phyloP scores from a whole-genome alignment of 345 rosid species.

The Zanthoxylum bungeanum region DNA sequence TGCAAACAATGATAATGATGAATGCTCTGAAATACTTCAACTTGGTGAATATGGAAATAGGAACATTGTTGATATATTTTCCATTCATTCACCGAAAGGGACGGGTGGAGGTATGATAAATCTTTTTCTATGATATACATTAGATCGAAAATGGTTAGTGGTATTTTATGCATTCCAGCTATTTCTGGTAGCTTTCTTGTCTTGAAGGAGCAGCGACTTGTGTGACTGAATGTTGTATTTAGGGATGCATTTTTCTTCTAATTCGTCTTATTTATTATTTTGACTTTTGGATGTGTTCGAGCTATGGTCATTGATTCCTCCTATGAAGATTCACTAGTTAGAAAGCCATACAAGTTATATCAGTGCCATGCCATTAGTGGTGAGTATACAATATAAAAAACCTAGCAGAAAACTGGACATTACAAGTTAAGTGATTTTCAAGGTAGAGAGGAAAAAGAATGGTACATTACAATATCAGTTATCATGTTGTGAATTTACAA shows the following conservation, averaged over 20 bases:
- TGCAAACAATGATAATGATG: conserved; percentile 33
- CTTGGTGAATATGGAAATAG: conserved; percentile 40
- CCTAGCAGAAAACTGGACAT: neutral
- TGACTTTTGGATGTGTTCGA: neutral
- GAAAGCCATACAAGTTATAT: neutral
- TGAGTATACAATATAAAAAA: neutral
- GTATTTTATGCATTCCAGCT: neutral
- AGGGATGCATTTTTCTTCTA: neutral
- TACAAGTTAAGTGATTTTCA: neutral
- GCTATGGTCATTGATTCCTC: neutral
- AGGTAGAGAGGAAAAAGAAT: neutral
- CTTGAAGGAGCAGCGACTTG: neutral
- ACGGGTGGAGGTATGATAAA: conserved; percentile 39
- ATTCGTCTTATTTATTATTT: neutral
- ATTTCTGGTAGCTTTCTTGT: neutral
- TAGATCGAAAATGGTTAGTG: neutral
- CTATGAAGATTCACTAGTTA: neutral
- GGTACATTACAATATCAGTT: neutral
- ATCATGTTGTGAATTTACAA: neutral
- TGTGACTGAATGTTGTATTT: neutral
- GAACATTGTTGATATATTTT: conserved; percentile 78
- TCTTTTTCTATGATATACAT: conserved; percentile 1
- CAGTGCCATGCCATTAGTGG: neutral
- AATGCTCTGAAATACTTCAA: conserved; percentile 37
- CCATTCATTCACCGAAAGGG: conserved; percentile 52